Conservation (phyloP, 192 early-diverging fungal genomes). For the Entomortierella lignicola region DNA sequence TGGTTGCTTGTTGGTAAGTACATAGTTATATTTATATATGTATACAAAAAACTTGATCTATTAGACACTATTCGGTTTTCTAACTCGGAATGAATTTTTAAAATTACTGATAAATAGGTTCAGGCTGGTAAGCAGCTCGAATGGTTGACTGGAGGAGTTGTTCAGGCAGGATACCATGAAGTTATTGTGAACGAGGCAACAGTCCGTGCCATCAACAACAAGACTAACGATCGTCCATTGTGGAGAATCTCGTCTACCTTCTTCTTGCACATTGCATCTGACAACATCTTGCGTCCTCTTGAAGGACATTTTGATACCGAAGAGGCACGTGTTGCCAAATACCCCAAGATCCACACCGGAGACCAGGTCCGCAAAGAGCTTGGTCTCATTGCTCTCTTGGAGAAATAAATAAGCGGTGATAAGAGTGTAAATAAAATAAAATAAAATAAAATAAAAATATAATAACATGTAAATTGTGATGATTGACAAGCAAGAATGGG, state of each 20-base stretch:
- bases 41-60: too few relatives aligned
- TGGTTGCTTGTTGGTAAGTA: constrained; percentile 63
- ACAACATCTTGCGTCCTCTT: constrained; percentile 67
- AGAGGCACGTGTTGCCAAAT: constrained; percentile 64
- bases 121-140: constrained; percentile 76
- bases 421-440: neutral
- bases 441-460: neutral
- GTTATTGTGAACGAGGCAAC: constrained; percentile 72
- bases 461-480: neutral
- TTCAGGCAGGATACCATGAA: constrained; percentile 78
- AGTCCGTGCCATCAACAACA: constrained; percentile 62
- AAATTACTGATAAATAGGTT: constrained; percentile 18
- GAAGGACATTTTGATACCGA: constrained; percentile 56
- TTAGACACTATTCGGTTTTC: too few relatives aligned
- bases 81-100: neutral
- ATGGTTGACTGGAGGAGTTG: constrained; percentile 72
- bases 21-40: too few relatives aligned
- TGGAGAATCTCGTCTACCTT: constrained; percentile 82
- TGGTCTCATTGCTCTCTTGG: constrained; percentile 69
- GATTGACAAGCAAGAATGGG: too few relatives aligned
- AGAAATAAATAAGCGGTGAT: constrained; percentile 17
- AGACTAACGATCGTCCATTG: constrained; percentile 64
- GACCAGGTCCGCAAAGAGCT: constrained; percentile 74
- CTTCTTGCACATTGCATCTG: constrained; percentile 78
- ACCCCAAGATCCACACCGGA: constrained; percentile 70